Conservation (phyloP, 208 protist species). For the Leishmania aethiopica region DNA sequence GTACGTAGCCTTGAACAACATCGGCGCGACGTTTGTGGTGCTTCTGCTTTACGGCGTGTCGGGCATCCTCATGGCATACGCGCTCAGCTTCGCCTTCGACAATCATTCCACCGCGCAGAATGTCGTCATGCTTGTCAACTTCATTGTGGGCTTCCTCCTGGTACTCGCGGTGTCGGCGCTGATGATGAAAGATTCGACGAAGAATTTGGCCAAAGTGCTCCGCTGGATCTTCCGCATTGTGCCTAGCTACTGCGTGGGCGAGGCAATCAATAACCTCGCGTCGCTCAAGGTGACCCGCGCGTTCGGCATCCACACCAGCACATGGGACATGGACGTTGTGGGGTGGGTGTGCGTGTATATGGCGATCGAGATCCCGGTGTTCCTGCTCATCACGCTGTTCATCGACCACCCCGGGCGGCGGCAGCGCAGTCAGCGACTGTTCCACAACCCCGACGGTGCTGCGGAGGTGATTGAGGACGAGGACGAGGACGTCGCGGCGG, state of each 20-base stretch:
- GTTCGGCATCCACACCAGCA: neutral
- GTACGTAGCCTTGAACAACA: constrained; percentile 31
- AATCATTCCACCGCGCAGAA: constrained; percentile 48
- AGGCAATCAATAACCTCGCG: constrained; percentile 50
- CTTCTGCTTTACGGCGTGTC: constrained; percentile 47
- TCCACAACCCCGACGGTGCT: constrained; percentile 39
- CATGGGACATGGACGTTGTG: constrained; percentile 27
- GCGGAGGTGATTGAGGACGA: constrained; percentile 36
- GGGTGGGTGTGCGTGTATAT: constrained; percentile 49
- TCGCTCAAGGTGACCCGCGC: constrained; percentile 6
- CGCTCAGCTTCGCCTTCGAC: constrained; percentile 46
- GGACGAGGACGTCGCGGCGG: constrained; percentile 45
- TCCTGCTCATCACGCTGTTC: constrained; percentile 35
- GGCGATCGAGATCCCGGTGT: constrained; percentile 43
- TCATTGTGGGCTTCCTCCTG: constrained; percentile 51
- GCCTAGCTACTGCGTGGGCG: constrained; percentile 51
- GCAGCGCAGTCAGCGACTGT: constrained; percentile 28
- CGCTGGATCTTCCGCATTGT: constrained; percentile 48
- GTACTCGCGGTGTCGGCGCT: constrained; percentile 41
- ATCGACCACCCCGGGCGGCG: constrained; percentile 39
- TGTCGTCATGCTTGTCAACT: constrained; percentile 37
- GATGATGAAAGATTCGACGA: neutral
- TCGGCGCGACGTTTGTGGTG: constrained; percentile 29
- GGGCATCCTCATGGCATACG: constrained; percentile 32
- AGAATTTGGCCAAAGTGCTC: constrained; percentile 17